Evolutionary conservation across 495 filamentous ascomycete species (phyloP), one percentile per base, ranked within the genome.

Genomic region (Aspergillus sparsus): DNA sequence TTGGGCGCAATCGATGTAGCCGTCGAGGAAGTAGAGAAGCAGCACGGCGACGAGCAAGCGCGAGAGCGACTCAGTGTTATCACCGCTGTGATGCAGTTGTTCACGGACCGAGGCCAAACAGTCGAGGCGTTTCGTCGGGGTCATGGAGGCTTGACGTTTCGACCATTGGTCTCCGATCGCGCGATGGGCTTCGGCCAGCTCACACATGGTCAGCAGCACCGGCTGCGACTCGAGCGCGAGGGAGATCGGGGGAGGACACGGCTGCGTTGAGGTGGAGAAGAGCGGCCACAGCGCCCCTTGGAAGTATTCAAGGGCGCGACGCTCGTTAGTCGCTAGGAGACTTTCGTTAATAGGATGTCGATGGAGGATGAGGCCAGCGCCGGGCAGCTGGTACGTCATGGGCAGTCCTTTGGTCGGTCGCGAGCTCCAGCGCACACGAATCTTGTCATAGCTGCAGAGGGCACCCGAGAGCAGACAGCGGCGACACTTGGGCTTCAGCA

Each of bases 11-110:
- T 74, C 72, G 46, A 76, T 69, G 31, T 71, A 70, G 13, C 74
- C 72, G 47, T 76, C 74, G 6, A 74, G 52, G 21, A 76, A 74
- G 58, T 73, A 77, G 2, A 77, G 66, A 0, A 77, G 63, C 21
- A 77, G 65, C 42, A 75, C 74, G 27, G 72, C 68, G 42, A 74
- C 70, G 15, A 77, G 65, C 5, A 77, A 55, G n/a, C 63, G 59
- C 0, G 63, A 61, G 33, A 65, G 39, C 7, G 58, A 58, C 18
- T 55, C 51, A 0, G 61, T 52, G 34, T 65, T 54, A 9, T 54
- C 65, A 34, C 55, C 46, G 49, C 47, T 57, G 16, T 45, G 15
- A 10, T 49, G 57, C 27, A 66, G 44, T 39, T 64, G 56, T 34
- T 66, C 49, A 6, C 64, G 49, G 12, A 66, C 64, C 1, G 61